Percentiles rank a stretch among this genome's conserved stretches.
Conservation (phyloP, 257 asterid genomes). For the Fraxinus quadrangulata region DNA sequence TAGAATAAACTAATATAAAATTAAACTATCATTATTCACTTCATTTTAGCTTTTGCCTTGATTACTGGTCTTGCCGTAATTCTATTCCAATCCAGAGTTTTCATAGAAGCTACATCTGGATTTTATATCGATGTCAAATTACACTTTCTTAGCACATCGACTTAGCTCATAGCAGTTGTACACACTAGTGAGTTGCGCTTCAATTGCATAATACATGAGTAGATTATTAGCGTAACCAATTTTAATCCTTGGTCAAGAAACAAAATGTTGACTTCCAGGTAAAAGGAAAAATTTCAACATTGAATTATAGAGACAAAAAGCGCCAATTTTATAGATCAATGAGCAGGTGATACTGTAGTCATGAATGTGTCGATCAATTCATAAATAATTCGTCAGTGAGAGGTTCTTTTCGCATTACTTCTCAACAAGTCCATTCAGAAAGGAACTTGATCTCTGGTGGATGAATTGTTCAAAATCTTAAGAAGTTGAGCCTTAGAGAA, state of each 20-base stretch:
- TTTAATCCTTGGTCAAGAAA: not conserved
- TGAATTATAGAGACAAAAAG: slow-evolving; percentile 7
- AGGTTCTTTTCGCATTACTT: slow-evolving; percentile 6
- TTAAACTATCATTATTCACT: not conserved
- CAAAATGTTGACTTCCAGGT: slow-evolving; percentile 10
- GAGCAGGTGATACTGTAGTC: not conserved
- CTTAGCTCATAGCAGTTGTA: slow-evolving; percentile 3
- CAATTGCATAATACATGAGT: not conserved
- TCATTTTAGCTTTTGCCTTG: slow-evolving; percentile 3
- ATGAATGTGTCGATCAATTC: slow-evolving; percentile 5
- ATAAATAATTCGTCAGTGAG: slow-evolving; percentile 3
- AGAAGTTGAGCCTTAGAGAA: slow-evolving; percentile 2
- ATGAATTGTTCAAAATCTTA: not conserved
- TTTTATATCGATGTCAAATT: not conserved
- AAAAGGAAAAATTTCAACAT: not conserved
- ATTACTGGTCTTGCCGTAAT: not conserved
- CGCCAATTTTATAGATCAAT: slow-evolving; percentile 9
- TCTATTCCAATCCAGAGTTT: slow-evolving; percentile 12
- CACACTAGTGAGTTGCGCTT: not conserved
- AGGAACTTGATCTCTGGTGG: slow-evolving; percentile 13
- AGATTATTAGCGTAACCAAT: slow-evolving; percentile 11
- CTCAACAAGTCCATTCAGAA: slow-evolving; percentile 7
- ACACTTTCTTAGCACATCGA: not conserved
- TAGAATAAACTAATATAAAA: too few relatives aligned
- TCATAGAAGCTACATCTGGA: not conserved